A percentile compares a stretch with the other conserved stretches of the same genome.
Evolutionary conservation across 2,329 filamentous ascomycete species (phyloP).

Genomic region (Colletotrichum sp.): DNA sequence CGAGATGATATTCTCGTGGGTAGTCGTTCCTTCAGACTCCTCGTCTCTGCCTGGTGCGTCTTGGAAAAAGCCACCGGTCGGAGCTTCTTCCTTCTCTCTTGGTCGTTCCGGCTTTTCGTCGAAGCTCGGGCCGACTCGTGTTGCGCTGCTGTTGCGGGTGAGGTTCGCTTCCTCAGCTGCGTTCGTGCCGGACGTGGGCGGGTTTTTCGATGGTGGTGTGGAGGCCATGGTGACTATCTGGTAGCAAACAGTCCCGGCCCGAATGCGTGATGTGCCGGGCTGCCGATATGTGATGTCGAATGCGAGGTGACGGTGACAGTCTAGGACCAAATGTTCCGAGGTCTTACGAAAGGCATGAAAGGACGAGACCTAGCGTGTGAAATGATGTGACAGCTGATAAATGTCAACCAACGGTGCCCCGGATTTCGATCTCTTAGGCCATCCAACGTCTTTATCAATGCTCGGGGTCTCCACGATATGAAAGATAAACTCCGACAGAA

Average conservation of each 20-base stretch:
- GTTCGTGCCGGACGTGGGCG: neutral
- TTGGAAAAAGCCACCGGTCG: neutral
- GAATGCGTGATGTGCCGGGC: neutral
- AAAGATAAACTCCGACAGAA: neutral
- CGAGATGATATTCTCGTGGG: neutral
- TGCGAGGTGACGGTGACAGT: neutral
- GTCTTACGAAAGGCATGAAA: neutral
- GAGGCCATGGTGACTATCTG: neutral
- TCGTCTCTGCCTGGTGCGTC: conserved; percentile 5
- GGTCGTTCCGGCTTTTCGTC: neutral
- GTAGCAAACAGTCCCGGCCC: neutral
- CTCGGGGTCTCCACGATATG: neutral
- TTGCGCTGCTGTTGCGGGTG: conserved; percentile 6
- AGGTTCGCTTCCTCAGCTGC: neutral
- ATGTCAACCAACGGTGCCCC: neutral
- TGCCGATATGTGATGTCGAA: neutral
- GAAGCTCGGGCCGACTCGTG: neutral
- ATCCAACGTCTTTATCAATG: neutral
- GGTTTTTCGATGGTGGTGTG: neutral
- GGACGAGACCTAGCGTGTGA: neutral
- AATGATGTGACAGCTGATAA: neutral
- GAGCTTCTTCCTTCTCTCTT: neutral
- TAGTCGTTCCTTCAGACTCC: neutral
- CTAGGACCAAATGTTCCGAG: neutral
- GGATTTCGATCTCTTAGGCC: neutral